Evolutionary conservation across 202 grass and related monocot species (phyloP).

Genomic region (Carex sylvatica): DNA sequence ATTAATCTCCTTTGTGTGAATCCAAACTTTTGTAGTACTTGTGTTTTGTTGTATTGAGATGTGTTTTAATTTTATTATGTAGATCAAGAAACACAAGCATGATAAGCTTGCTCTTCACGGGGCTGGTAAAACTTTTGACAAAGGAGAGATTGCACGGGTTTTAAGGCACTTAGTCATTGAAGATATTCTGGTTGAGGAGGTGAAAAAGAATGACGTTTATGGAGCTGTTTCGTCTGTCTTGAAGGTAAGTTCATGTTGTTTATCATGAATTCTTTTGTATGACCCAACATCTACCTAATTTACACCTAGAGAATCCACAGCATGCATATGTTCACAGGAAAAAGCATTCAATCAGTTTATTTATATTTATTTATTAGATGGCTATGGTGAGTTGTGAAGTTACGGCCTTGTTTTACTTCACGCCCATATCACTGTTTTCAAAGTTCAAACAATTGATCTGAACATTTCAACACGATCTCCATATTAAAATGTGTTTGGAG

Average conservation of each 20-base stretch:
- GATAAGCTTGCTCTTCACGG: constrained; percentile 70
- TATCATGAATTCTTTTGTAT: neutral
- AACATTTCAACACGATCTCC: no score
- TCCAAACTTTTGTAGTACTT: neutral
- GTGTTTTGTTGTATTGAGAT: neutral
- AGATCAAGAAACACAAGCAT: constrained; percentile 89
- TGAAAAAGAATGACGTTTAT: constrained; percentile 67
- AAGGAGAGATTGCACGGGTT: constrained; percentile 69
- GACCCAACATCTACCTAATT: neutral
- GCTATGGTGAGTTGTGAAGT: no score
- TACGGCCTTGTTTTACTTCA: no score
- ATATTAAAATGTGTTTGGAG: no score
- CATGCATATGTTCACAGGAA: neutral
- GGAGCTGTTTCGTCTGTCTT: constrained; percentile 79
- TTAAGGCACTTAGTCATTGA: constrained; percentile 71
- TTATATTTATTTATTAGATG: neutral
- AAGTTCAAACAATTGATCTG: no score
- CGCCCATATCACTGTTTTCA: no score
- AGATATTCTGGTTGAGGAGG: constrained; percentile 73
- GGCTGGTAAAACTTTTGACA: constrained; percentile 71
- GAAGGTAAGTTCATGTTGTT: neutral
- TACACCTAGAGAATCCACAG: neutral
- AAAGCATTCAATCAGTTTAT: neutral
- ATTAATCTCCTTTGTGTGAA: neutral
- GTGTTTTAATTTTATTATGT: constrained; percentile 6